A percentile compares a stretch with the other conserved stretches of the same genome.
Conservation (phyloP, 139 green algal genomes). For the Chlorella sp. region DNA sequence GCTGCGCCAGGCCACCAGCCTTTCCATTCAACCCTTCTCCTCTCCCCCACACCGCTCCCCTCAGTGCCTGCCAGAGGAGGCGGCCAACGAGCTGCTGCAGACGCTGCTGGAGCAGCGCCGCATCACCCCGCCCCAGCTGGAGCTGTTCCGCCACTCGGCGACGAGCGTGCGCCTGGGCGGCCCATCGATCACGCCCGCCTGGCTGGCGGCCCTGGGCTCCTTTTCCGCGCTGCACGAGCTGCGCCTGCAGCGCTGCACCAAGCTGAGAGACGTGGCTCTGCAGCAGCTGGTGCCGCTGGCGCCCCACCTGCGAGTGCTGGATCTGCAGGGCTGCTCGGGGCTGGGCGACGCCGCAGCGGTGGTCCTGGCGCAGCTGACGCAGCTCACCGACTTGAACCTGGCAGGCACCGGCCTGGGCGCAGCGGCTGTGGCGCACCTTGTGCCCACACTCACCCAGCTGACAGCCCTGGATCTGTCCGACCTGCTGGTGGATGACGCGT, state of each 20-base stretch:
- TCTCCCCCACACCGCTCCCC: too few species aligned
- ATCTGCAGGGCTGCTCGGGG: not conserved
- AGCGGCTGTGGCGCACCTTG: not conserved
- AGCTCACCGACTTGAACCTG: not conserved
- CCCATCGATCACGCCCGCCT: not conserved
- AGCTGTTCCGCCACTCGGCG: conserved; percentile 19
- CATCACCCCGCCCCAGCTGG: conserved; percentile 7
- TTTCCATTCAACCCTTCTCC: not conserved
- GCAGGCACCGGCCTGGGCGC: not conserved
- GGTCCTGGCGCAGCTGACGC: not conserved
- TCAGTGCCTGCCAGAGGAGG: conserved; percentile 25
- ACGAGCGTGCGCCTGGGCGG: not conserved
- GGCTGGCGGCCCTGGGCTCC: conserved; percentile 9
- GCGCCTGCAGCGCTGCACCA: conserved; percentile 2
- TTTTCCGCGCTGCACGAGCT: not conserved
- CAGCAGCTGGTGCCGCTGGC: not conserved
- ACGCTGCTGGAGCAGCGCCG: conserved; percentile 13
- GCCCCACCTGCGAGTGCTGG: not conserved
- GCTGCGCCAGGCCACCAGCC: too few species aligned
- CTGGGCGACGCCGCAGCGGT: not conserved
- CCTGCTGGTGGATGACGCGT: not conserved
- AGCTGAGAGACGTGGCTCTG: not conserved
- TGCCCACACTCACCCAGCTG: not conserved
- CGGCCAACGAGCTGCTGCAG: conserved; percentile 26
- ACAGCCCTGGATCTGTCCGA: not conserved